These are phyloP conservation scores for Scytalidium sp. DNA, from an alignment of 2,329 filamentous ascomycete genomes.

Conservation along the genomic window DNA sequence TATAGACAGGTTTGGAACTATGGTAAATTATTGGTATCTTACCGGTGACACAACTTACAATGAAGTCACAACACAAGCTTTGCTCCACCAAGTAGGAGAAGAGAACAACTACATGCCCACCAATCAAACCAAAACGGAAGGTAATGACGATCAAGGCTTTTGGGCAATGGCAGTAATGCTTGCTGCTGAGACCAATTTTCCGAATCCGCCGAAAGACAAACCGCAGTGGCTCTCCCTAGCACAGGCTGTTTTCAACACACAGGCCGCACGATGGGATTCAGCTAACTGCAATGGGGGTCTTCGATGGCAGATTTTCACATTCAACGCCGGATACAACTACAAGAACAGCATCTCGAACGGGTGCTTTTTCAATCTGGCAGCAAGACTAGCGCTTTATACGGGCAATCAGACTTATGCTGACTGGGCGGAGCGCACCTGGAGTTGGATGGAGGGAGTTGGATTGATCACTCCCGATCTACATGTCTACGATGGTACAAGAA, in stretches of 20 bases:
- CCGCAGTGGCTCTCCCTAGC: conserved; percentile 70
- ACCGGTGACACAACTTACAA: conserved; percentile 64
- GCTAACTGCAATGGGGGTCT: conserved; percentile 68
- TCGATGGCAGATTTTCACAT: conserved; percentile 80
- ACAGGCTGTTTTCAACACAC: conserved; percentile 77
- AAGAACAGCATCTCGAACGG: conserved; percentile 65
- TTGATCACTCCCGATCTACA: conserved; percentile 53
- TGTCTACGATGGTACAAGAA: conserved; percentile 60
- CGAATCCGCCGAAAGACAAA: conserved; percentile 47
- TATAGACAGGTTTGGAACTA: not conserved
- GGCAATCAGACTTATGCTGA: conserved; percentile 72
- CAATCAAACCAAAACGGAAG: conserved; percentile 57
- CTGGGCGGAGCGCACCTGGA: conserved; percentile 73
- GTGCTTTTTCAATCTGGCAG: conserved; percentile 58
- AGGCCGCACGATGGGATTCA: conserved; percentile 69
- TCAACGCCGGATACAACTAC: conserved; percentile 79
- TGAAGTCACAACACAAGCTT: conserved; percentile 53
- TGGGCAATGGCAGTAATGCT: conserved; percentile 70
- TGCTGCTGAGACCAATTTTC: conserved; percentile 65
- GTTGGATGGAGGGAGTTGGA: conserved; percentile 58
- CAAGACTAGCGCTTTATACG: conserved; percentile 72
- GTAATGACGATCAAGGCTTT: conserved; percentile 73
- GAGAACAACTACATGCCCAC: conserved; percentile 74
- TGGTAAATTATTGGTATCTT: conserved; percentile 80
- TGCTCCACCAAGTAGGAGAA: conserved; percentile 71